A percentile compares a stretch with the other conserved stretches of the same genome.
phyloP scores from a whole-genome alignment of 495 filamentous ascomycete species.

The Terfezia boudieri region DNA sequence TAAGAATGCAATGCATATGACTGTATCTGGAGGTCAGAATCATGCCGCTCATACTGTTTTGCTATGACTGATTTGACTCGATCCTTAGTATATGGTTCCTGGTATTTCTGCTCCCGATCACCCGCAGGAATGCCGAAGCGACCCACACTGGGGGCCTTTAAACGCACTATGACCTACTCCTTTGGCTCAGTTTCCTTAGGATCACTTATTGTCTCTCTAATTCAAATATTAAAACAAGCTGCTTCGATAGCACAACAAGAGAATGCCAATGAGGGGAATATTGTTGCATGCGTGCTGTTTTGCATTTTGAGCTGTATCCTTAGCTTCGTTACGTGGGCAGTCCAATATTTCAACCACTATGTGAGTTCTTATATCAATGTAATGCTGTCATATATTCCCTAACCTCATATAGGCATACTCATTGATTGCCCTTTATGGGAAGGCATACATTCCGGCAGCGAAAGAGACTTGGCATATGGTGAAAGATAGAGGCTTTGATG shows the following conservation, averaged over 20 bases:
- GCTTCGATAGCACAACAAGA: constrained; percentile 48
- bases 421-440: constrained; percentile 80
- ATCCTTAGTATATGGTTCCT: not conserved
- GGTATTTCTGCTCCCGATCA: constrained; percentile 63
- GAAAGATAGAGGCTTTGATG: constrained; percentile 75
- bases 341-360: constrained; percentile 41
- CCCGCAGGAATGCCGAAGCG: constrained; percentile 40
- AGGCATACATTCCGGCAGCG: constrained; percentile 59
- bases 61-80: not conserved
- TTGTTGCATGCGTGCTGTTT: constrained; percentile 40
- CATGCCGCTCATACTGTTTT: no score
- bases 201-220: constrained; percentile 64
- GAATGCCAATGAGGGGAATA: constrained; percentile 42
- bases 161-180: constrained; percentile 61
- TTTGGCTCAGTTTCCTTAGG: constrained; percentile 81
- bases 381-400: constrained; percentile 24
- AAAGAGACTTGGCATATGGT: constrained; percentile 83
- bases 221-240: constrained; percentile 59
- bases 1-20: constrained; percentile 79
- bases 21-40: constrained; percentile 37
- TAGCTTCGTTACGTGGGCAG: constrained; percentile 58
- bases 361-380: not conserved
- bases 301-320: constrained; percentile 58
- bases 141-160: constrained; percentile 56
- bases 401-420: constrained; percentile 53